Conservation (phyloP, 495 filamentous ascomycete genomes). For the Penicillium pulvis region DNA sequence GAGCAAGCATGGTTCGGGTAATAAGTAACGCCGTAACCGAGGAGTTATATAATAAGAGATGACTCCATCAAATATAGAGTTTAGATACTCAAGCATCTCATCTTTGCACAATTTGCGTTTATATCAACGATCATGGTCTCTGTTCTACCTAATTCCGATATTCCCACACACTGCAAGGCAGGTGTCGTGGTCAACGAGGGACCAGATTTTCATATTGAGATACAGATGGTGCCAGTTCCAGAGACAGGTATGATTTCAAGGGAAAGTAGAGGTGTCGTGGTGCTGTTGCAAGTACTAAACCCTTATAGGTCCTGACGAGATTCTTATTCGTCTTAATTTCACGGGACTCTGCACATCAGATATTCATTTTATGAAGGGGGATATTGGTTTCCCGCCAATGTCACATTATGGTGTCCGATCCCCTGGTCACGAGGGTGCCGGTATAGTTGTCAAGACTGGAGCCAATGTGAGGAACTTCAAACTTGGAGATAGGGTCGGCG, state of each 20-base stretch:
- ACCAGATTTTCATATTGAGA: constrained; percentile 52
- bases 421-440: constrained; percentile 59
- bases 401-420: constrained; percentile 47
- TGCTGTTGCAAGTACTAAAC: neutral
- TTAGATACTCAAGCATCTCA: too few relatives aligned
- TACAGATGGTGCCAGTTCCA: constrained; percentile 55
- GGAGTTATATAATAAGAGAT: too few relatives aligned
- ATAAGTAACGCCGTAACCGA: too few relatives aligned
- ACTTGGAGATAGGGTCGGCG: constrained; percentile 60
- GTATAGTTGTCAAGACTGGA: constrained; percentile 56
- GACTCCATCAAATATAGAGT: too few relatives aligned
- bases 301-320: constrained; percentile 43
- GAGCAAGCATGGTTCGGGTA: too few relatives aligned
- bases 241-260: constrained; percentile 41
- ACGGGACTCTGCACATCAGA: constrained; percentile 54
- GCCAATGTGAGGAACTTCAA: constrained; percentile 54
- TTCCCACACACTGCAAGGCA: constrained; percentile 56
- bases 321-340: constrained; percentile 49
- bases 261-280: neutral
- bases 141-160: constrained; percentile 23
- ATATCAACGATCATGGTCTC: neutral
- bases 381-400: constrained; percentile 51
- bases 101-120: too few relatives aligned
- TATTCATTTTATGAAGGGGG: constrained; percentile 50
- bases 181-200: constrained; percentile 58